Evolutionary conservation across 139 green algal genomes (phyloP).

Genomic region (Micractinium conductrix): DNA sequence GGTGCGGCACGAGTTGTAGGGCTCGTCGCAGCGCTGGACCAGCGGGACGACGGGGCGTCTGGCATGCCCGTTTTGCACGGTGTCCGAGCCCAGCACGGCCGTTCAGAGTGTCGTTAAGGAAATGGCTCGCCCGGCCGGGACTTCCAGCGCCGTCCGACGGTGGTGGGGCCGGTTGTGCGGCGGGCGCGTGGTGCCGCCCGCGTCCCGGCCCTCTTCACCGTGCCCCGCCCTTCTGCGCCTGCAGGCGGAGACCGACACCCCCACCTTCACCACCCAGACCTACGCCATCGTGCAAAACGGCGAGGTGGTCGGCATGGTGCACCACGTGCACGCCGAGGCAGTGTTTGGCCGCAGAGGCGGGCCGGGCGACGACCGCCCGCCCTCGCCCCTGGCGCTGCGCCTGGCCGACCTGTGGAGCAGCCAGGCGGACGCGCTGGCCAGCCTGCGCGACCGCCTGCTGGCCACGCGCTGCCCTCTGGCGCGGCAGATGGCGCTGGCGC

Average conservation of each 20-base stretch:
- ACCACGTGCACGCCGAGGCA: not conserved
- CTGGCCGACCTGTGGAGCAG: not conserved
- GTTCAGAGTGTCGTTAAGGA: too few relatives aligned
- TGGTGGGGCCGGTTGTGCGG: too few relatives aligned
- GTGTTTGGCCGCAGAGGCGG: conserved; percentile 6
- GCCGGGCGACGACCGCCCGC: not conserved
- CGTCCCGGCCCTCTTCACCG: too few relatives aligned
- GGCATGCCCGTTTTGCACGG: too few relatives aligned
- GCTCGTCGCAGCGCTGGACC: too few relatives aligned
- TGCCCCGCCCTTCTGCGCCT: not conserved
- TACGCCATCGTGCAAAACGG: conserved; percentile 21
- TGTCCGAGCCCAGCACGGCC: too few relatives aligned
- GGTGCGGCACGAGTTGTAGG: too few relatives aligned
- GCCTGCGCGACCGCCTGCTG: conserved; percentile 8
- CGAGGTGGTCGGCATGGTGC: conserved; percentile 17
- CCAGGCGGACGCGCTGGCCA: not conserved
- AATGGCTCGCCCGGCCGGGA: too few relatives aligned
- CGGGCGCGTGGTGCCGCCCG: too few relatives aligned
- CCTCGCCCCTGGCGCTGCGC: not conserved
- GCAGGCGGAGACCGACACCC: conserved; percentile 12
- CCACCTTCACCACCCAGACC: not conserved
- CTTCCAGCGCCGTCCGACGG: too few relatives aligned
- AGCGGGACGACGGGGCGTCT: too few relatives aligned
- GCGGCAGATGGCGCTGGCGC: conserved; percentile 19
- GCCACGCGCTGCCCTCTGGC: conserved; percentile 13